Base-by-base conservation (phyloP, 805 yeast species). In the Cyberlindnera japonica region DNA sequence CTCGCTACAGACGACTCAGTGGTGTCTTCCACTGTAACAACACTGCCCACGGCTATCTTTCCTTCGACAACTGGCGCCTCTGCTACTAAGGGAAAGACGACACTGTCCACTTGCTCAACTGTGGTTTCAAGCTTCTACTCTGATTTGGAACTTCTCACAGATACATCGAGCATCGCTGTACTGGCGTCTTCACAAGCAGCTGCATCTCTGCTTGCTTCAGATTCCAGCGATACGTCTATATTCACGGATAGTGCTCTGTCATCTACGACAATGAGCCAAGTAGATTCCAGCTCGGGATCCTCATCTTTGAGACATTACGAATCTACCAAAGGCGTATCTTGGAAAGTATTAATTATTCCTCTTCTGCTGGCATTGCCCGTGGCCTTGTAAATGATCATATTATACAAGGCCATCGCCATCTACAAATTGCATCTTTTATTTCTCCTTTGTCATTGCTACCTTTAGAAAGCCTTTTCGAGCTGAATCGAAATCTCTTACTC, bases 111-210 rank as follows among this genome's bases (percentile, higher is more conserved):
- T 5, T 17, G 32, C 3, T 20, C 47, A 6, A 34, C 40, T n/a
- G 17, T 47, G 5, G 37, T 38, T 14, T 44, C 49, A 3, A 41
- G 47, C 19, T 53, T 53, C 45, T 53, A 52, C 40, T 44, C 58
- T 3, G 38, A 49, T 25, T 38, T 52, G 12, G 41, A 45, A 14
- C 40, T 25, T 17, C 35, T 51, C 12, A 52, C 56, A n/a, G 56
- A 51, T 34, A 33, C 48, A 3, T 48, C 45, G 20, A 44, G 36
- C 13, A 38, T 43, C 15, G 43, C 49, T 8, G 32, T 38, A 5
- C 31, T 44, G 2, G 45, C 44, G 3, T 39, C 45, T 3, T 37
- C 50, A 24, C 35, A 35, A 24, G 35, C 31, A 1, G 40, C 40
- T 7, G 38, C 37, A 9, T 30, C 37, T 31, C 25, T 20, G 6